phyloP scores from a whole-genome alignment of 768 basidiomycete species.

The Pleurotus salmoneostramineus region DNA sequence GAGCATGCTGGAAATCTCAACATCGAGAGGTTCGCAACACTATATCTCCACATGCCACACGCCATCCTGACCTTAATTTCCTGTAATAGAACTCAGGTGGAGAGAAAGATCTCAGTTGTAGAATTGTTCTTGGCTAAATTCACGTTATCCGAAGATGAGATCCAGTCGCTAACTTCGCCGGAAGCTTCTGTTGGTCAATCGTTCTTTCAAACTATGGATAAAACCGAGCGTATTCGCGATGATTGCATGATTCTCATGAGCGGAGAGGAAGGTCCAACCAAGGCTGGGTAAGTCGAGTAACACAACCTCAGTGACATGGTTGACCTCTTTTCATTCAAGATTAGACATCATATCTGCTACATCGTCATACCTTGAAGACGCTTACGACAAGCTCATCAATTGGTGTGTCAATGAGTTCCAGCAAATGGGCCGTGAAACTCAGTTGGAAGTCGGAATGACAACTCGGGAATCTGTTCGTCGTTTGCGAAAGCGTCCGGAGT shows the following conservation, averaged over 20 bases:
- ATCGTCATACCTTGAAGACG: constrained; percentile 79
- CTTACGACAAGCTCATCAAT: constrained; percentile 83
- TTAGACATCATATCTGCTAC: constrained; percentile 88
- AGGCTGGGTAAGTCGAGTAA: constrained; percentile 56
- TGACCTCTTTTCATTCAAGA: constrained; percentile 31
- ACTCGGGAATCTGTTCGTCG: constrained; percentile 74
- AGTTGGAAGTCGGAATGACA: constrained; percentile 59
- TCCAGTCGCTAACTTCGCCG: constrained; percentile 70
- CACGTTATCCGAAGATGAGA: constrained; percentile 73
- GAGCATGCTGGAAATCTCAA: constrained; percentile 79
- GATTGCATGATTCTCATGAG: constrained; percentile 88
- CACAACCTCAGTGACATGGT: background rate
- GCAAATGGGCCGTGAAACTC: constrained; percentile 67
- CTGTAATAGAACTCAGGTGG: constrained; percentile 56
- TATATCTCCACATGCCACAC: background rate
- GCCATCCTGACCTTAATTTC: background rate
- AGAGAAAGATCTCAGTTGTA: constrained; percentile 71
- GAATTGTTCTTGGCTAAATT: constrained; percentile 80
- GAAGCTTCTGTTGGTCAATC: constrained; percentile 69
- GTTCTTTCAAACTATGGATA: constrained; percentile 87
- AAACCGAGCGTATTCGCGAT: constrained; percentile 73
- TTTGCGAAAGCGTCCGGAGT: constrained; percentile 72
- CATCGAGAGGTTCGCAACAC: constrained; percentile 56
- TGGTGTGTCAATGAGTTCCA: constrained; percentile 87
- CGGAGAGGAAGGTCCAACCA: constrained; percentile 76